Percentiles rank a stretch among this genome's conserved stretches.
Evolutionary conservation across 768 basidiomycete genomes (phyloP).

Genomic region (Gloeopeniophorella convolvens): DNA sequence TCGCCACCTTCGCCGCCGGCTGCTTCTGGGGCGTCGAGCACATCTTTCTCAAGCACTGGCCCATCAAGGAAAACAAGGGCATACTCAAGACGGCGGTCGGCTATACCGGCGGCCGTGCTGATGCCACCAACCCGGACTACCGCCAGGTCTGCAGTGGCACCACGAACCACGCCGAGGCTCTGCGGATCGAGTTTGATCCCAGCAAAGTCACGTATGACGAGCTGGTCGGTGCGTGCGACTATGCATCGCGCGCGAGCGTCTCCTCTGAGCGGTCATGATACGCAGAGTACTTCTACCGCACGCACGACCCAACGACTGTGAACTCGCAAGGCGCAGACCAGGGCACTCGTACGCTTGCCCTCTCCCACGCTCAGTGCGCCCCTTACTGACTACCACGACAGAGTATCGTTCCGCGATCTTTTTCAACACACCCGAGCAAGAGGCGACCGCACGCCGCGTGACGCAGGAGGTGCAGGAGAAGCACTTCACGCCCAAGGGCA

Average conservation of each 20-base stretch:
- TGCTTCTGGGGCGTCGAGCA: slow-evolving; percentile 89
- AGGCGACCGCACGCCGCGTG: slow-evolving; percentile 62
- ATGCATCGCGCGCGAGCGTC: background rate
- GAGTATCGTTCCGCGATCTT: slow-evolving; percentile 96
- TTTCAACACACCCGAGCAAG: slow-evolving; percentile 67
- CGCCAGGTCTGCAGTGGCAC: slow-evolving; percentile 67
- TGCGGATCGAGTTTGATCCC: slow-evolving; percentile 84
- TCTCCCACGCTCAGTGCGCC: background rate
- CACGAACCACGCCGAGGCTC: slow-evolving; percentile 86
- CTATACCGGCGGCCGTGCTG: slow-evolving; percentile 65
- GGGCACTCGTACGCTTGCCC: slow-evolving; percentile 63
- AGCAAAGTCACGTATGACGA: slow-evolving; percentile 70
- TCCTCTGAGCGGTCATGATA: background rate
- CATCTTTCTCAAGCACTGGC: slow-evolving; percentile 76
- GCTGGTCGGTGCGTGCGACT: slow-evolving; percentile 65
- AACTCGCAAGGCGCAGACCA: slow-evolving; percentile 73
- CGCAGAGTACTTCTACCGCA: slow-evolving; percentile 89
- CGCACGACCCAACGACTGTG: slow-evolving; percentile 84
- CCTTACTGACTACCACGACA: slow-evolving; percentile 24
- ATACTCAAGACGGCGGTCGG: slow-evolving; percentile 72
- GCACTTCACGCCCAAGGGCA: slow-evolving; percentile 63
- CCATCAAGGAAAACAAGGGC: slow-evolving; percentile 62
- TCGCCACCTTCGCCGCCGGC: slow-evolving; percentile 52
- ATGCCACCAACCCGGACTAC: slow-evolving; percentile 57
- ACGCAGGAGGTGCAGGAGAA: slow-evolving; percentile 80